Conservation (phyloP, 1,284 basidiomycete genomes). For the Sphaerobolus stellatus region DNA sequence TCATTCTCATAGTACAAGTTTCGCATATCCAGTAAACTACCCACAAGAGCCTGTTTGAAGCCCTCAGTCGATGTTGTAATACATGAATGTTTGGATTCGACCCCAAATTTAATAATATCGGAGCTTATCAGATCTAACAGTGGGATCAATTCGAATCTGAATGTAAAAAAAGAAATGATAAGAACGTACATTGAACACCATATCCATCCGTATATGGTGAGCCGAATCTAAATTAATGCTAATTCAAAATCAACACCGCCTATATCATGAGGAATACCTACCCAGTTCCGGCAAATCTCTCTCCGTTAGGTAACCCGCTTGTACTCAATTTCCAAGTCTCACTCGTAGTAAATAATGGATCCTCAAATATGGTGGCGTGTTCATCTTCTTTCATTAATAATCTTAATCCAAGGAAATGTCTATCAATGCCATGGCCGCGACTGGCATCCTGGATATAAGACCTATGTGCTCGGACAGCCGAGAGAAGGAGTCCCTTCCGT, state of each 20-base stretch:
- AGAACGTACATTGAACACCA: slow-evolving; percentile 84
- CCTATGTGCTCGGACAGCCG: slow-evolving; percentile 75
- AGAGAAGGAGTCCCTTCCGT: slow-evolving; percentile 57
- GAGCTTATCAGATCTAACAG: slow-evolving; percentile 86
- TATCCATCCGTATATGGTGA: slow-evolving; percentile 81
- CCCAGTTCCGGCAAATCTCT: slow-evolving; percentile 89
- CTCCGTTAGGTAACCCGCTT: slow-evolving; percentile 85
- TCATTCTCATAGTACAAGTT: slow-evolving; percentile 50
- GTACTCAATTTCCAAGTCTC: slow-evolving; percentile 92
- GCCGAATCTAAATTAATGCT: no score
- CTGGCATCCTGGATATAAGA: slow-evolving; percentile 77
- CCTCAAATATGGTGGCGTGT: slow-evolving; percentile 63
- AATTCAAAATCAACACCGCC: no score
- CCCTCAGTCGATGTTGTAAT: slow-evolving; percentile 66
- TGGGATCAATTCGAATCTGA: slow-evolving; percentile 15
- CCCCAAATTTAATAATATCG: slow-evolving; percentile 87
- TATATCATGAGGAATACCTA: slow-evolving; percentile 46
- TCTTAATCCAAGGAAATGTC: slow-evolving; percentile 87
- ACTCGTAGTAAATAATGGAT: slow-evolving; percentile 75
- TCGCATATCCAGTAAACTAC: slow-evolving; percentile 77
- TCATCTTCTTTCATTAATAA: slow-evolving; percentile 57
- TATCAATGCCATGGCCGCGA: slow-evolving; percentile 85
- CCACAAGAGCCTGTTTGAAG: slow-evolving; percentile 69
- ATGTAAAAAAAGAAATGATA: no score
- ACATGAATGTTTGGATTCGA: slow-evolving; percentile 85